Conservation (phyloP, 345 rosid species). For the Orychophragmus violaceus region DNA sequence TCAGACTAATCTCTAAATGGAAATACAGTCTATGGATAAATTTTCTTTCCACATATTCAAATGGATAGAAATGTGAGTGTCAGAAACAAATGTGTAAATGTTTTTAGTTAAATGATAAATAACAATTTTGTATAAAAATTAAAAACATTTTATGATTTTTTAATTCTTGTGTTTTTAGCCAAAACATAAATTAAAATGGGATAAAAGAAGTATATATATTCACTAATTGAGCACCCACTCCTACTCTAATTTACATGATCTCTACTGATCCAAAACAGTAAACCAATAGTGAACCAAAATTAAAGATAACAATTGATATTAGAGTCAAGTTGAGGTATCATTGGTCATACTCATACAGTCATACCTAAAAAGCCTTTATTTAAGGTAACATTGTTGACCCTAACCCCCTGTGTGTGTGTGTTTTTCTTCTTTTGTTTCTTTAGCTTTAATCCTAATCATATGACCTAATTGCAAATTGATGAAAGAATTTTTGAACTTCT, state of each 20-base stretch:
- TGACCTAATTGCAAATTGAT: neutral
- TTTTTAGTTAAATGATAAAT: no score
- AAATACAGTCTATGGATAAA: no score
- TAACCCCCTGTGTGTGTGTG: neutral
- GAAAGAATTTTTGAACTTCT: neutral
- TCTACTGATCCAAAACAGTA: neutral
- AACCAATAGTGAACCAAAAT: neutral
- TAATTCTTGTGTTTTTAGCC: no score
- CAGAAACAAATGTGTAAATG: no score
- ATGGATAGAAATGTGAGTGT: no score
- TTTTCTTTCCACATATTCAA: no score
- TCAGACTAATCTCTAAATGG: no score
- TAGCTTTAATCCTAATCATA: slow-evolving; percentile 15
- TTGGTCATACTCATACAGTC: neutral
- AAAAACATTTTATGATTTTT: no score
- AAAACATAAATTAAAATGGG: no score
- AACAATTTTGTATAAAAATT: no score
- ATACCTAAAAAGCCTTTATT: neutral
- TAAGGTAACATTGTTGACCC: neutral
- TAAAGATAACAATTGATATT: neutral
- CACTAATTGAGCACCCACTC: no score
- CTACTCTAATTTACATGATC: neutral
- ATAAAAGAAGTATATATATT: neutral
- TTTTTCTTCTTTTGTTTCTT: neutral
- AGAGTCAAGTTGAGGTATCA: neutral